Conservation (phyloP, 257 asterid species). For the Ocimum tenuiflorum region DNA sequence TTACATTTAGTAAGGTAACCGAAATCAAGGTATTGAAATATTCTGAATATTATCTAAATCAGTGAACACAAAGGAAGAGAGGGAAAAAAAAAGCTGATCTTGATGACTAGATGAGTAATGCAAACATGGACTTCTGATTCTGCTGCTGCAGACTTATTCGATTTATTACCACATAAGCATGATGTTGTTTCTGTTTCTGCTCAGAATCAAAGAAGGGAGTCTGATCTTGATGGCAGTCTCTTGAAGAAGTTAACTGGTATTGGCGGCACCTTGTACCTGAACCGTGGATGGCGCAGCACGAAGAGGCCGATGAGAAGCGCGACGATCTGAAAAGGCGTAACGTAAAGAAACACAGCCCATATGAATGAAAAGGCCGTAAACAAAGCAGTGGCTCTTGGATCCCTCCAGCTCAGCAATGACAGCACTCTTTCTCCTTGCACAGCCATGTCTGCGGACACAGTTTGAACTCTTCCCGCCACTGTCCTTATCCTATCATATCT, state of each 20-base stretch:
- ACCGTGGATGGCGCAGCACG: slow-evolving; percentile 67
- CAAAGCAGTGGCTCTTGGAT: slow-evolving; percentile 79
- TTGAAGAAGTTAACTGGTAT: slow-evolving; percentile 84
- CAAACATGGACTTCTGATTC: not conserved
- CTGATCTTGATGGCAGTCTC: slow-evolving; percentile 85
- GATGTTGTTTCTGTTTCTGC: not conserved
- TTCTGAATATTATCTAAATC: too few relatives aligned
- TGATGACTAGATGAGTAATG: slow-evolving; percentile 1
- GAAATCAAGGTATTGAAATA: too few relatives aligned
- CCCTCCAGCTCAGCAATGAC: slow-evolving; percentile 84
- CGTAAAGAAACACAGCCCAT: slow-evolving; percentile 63
- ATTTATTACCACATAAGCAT: slow-evolving; percentile 1
- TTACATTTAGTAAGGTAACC: too few relatives aligned
- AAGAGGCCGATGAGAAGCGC: slow-evolving; percentile 63
- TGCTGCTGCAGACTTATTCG: slow-evolving; percentile 18
- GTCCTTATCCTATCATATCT: slow-evolving; percentile 67
- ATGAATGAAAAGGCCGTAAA: slow-evolving; percentile 50
- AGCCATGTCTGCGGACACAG: slow-evolving; percentile 73
- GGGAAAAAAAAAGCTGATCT: too few relatives aligned
- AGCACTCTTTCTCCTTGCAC: slow-evolving; percentile 80
- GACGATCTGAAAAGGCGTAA: slow-evolving; percentile 68
- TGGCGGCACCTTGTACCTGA: slow-evolving; percentile 73
- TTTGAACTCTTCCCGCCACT: slow-evolving; percentile 77
- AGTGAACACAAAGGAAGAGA: too few relatives aligned
- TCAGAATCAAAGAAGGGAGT: slow-evolving; percentile 53